A percentile compares a stretch with the other conserved stretches of the same genome.
Conservation (phyloP, 768 basidiomycete genomes). For the Daedaleopsis nitida region DNA sequence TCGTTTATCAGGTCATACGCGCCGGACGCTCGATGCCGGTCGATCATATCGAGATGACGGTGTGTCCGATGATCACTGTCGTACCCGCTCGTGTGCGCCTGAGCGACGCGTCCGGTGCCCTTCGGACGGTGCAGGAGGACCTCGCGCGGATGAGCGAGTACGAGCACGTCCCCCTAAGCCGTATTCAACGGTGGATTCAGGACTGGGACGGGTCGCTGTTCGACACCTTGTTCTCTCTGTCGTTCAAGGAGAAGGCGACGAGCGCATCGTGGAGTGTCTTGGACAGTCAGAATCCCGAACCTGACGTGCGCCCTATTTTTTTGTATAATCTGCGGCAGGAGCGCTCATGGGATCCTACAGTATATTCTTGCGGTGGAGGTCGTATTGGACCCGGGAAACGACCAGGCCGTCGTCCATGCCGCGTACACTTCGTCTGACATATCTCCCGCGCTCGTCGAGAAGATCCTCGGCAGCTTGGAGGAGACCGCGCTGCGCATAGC, state of each 20-base stretch:
- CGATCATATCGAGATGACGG: constrained; percentile 24
- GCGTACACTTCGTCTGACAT: constrained; percentile 28
- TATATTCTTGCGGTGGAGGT: constrained; percentile 27
- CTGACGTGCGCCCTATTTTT: constrained; percentile 29
- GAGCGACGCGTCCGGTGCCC: constrained; percentile 8
- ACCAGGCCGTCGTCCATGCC: constrained; percentile 23
- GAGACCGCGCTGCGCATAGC: constrained; percentile 24
- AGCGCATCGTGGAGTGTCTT: constrained; percentile 28
- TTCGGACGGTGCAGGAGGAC: constrained; percentile 29
- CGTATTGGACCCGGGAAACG: constrained; percentile 24
- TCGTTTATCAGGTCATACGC: constrained; percentile 29
- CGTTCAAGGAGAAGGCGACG: constrained; percentile 26
- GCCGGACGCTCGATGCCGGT: constrained; percentile 33
- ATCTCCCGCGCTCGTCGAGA: constrained; percentile 19
- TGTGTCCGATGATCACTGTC: constrained; percentile 32
- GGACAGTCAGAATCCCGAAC: constrained; percentile 33
- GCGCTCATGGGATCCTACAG: constrained; percentile 3
- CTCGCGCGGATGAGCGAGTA: constrained; percentile 31
- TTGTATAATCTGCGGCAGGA: not conserved
- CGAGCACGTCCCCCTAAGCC: constrained; percentile 34
- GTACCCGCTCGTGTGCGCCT: constrained; percentile 32
- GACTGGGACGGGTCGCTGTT: constrained; percentile 25
- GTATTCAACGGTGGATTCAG: constrained; percentile 33
- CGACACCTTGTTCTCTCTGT: constrained; percentile 35
- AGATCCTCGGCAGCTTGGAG: constrained; percentile 30